These are phyloP conservation scores for Russula lepida DNA, from an alignment of 768 basidiomycete genomes.

Conservation along the genomic window DNA sequence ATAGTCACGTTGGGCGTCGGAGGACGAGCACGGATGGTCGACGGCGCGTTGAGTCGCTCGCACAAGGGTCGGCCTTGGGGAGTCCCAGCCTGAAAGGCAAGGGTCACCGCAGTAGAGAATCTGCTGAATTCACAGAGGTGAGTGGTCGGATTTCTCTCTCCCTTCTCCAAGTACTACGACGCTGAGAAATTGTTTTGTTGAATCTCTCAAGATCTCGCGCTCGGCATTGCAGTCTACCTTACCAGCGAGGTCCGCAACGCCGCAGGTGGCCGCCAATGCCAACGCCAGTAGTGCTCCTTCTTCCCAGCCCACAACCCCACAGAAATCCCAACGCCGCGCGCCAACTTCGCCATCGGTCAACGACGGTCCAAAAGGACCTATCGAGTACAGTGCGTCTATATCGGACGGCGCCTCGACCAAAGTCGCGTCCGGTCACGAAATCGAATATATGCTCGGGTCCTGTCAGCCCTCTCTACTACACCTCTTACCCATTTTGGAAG, in stretches of 20 bases:
- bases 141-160: neutral
- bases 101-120: conserved; percentile 19
- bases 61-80: neutral
- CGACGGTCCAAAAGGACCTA: neutral
- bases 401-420: conserved; percentile 21
- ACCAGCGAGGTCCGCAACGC: conserved; percentile 11
- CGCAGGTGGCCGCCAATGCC: neutral
- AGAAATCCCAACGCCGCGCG: conserved; percentile 11
- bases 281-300: neutral
- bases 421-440: conserved; percentile 33
- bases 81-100: conserved; percentile 19
- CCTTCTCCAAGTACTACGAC: neutral
- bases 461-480: conserved; percentile 62
- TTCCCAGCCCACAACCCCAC: conserved; percentile 11
- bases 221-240: conserved; percentile 7
- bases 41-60: conserved; percentile 10
- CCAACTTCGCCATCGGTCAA: conserved; percentile 4
- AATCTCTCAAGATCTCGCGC: neutral
- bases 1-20: conserved; percentile 24
- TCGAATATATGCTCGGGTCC: conserved; percentile 48
- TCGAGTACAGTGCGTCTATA: conserved; percentile 13
- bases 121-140: conserved; percentile 27
- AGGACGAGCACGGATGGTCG: conserved; percentile 11
- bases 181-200: neutral
- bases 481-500: conserved; percentile 46